These are phyloP conservation scores for Tolypocladium ovalisporum DNA, from an alignment of 2,329 filamentous ascomycete species.

Conservation along the genomic window DNA sequence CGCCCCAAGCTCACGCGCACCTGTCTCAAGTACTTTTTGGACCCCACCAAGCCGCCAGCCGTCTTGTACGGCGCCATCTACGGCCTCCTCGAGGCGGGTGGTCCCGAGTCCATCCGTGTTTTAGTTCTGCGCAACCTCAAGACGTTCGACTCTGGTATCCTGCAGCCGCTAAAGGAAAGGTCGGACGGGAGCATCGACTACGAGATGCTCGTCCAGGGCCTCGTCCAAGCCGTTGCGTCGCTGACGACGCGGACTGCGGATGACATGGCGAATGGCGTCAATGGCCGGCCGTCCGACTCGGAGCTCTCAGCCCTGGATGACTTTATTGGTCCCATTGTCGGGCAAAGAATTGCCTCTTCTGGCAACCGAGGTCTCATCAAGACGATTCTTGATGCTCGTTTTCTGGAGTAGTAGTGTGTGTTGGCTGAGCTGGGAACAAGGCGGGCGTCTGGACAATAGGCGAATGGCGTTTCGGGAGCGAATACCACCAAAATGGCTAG, in stretches of 20 bases:
- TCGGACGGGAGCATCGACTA: conserved; percentile 39
- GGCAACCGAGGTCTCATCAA: conserved; percentile 36
- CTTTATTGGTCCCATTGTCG: conserved; percentile 44
- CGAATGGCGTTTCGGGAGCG: conserved; percentile 15
- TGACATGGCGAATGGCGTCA: conserved; percentile 25
- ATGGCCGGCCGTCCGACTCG: conserved; percentile 22
- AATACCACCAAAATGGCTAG: neutral
- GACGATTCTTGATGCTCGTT: conserved; percentile 43
- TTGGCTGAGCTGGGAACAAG: neutral
- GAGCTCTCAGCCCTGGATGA: conserved; percentile 37
- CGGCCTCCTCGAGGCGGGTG: conserved; percentile 70
- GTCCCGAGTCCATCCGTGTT: conserved; percentile 45
- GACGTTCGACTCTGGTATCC: conserved; percentile 39
- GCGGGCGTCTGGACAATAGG: conserved; percentile 2
- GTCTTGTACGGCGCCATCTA: conserved; percentile 84
- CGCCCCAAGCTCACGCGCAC: conserved; percentile 86
- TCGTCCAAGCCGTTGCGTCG: conserved; percentile 40
- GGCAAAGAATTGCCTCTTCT: conserved; percentile 33
- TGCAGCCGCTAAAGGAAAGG: conserved; percentile 42
- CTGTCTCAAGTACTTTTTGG: conserved; percentile 84
- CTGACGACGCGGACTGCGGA: conserved; percentile 24
- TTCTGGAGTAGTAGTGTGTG: conserved; percentile 25
- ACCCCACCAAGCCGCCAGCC: conserved; percentile 69
- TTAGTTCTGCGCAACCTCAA: conserved; percentile 46
- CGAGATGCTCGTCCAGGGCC: conserved; percentile 44